Conservation (phyloP, 108 stramenopile species). For the Conticribra guillardii region DNA sequence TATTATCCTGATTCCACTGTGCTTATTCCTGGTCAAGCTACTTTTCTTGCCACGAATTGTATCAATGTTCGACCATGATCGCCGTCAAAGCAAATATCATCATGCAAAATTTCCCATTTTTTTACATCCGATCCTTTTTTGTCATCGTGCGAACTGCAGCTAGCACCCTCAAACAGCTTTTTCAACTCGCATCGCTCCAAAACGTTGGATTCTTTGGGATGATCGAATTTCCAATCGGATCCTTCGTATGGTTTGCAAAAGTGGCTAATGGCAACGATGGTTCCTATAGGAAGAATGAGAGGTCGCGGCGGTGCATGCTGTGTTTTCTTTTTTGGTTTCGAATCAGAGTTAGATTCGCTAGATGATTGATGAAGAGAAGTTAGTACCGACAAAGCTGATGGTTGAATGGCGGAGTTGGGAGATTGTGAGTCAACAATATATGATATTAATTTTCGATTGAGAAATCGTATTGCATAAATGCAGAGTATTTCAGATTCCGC, state of each 20-base stretch:
- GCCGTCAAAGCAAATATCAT: slow-evolving; percentile 69
- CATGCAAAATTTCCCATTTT: slow-evolving; percentile 68
- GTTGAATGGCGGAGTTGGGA: neutral
- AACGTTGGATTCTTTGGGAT: slow-evolving; percentile 80
- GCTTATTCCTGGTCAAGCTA: too few species aligned
- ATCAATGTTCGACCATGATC: slow-evolving; percentile 86
- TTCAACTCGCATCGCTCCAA: slow-evolving; percentile 67
- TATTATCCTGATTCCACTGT: too few species aligned
- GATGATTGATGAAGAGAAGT: neutral
- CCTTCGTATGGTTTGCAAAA: slow-evolving; percentile 71
- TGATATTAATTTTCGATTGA: slow-evolving; percentile 61
- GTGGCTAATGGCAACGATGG: slow-evolving; percentile 72
- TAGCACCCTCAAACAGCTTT: slow-evolving; percentile 47
- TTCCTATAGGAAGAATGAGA: slow-evolving; percentile 41
- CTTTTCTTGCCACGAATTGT: slow-evolving; percentile 73
- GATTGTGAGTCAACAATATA: slow-evolving; percentile 33
- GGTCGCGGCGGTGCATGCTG: slow-evolving; percentile 5
- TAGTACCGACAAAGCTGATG: slow-evolving; percentile 1
- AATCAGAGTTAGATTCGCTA: too few species aligned
- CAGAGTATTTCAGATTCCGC: slow-evolving; percentile 20
- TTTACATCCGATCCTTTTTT: neutral
- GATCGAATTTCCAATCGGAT: slow-evolving; percentile 76
- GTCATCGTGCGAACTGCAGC: neutral
- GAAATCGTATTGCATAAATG: slow-evolving; percentile 74
- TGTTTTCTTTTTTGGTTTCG: neutral